These are phyloP conservation scores for Inga oerstediana DNA, from an alignment of 306 rosid species.

Conservation along the genomic window DNA sequence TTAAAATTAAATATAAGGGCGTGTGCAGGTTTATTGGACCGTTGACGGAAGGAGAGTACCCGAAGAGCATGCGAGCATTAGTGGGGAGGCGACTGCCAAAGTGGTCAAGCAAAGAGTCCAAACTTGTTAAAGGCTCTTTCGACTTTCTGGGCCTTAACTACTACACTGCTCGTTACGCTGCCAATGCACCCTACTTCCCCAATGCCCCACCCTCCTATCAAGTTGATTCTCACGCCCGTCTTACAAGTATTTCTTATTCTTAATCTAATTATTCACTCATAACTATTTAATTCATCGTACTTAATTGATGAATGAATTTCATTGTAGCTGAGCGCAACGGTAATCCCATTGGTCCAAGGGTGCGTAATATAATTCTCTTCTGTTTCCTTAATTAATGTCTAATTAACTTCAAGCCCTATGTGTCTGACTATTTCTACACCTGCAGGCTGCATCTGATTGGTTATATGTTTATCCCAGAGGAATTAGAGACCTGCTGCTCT, in stretches of 20 bases:
- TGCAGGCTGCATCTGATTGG: conserved; percentile 9
- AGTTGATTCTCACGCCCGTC: neutral
- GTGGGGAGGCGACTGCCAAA: neutral
- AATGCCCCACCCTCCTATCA: neutral
- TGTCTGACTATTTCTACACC: neutral
- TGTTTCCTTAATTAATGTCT: neutral
- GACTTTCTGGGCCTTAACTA: conserved; percentile 25
- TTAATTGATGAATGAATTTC: neutral
- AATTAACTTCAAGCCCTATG: neutral
- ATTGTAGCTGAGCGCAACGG: conserved; percentile 13
- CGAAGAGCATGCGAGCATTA: neutral
- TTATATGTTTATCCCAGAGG: conserved; percentile 23
- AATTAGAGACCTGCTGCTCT: conserved; percentile 9
- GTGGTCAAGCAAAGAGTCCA: neutral
- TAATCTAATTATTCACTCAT: too few species aligned
- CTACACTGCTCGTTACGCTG: conserved; percentile 2
- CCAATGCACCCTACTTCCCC: neutral
- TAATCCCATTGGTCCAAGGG: conserved; percentile 36
- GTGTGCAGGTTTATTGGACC: conserved; percentile 20
- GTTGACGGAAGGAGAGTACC: neutral
- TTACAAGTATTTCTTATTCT: neutral
- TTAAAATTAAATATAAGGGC: neutral
- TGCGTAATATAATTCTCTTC: neutral
- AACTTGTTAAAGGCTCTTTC: neutral
- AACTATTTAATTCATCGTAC: too few species aligned